Evolutionary conservation across 1,284 basidiomycete species (phyloP), one percentile per base, ranked within the genome.

Genomic region (Melampsora larici-populina): DNA sequence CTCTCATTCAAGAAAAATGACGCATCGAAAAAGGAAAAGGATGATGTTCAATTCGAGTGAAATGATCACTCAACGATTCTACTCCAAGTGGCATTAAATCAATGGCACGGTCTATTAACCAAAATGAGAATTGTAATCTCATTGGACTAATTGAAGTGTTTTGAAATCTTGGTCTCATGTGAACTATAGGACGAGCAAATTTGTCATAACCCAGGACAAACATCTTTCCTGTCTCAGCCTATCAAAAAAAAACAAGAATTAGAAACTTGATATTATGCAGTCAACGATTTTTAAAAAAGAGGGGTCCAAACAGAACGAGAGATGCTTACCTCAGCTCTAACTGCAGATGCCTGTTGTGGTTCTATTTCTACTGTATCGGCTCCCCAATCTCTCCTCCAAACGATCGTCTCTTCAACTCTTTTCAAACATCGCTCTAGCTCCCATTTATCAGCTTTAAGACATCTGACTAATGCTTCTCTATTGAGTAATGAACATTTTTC

Each of bases 81-180:
- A 84, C 82, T 43, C 83, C 83, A 8, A 83, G 82, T 1, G 83
- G 83, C 84, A 84, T 84, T 65, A 84, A 75, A 78, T 84, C 84
- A 78, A 84, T 83, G 43, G 82, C 81, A 15, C 82, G 79, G 78
- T 85, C 85, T 31, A 85, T 81, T 68, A 84, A 82, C 84, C 84
- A 85, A 18, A 85, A 83, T 48, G 85, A 84, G 69, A 82, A 84
- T 64, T 83, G 81, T 80, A 85, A 84, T 78, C 85, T 84, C 9
- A 80, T 68, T 0, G 84, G 83, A 6, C 81, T 80, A 13, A 71
- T 58, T 31, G 75, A 72, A 17, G 80, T 80, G 43, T 81, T 82
- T 80, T 83, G 83, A 65, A 82, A 79, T n/a, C 81, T 80, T 9
- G 84, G 84, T 33, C 83, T 82, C 85, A 85, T 85, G 81, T 85